phyloP scores from a whole-genome alignment of 805 yeast genomes.

The Monosporozyma aerobia region DNA sequence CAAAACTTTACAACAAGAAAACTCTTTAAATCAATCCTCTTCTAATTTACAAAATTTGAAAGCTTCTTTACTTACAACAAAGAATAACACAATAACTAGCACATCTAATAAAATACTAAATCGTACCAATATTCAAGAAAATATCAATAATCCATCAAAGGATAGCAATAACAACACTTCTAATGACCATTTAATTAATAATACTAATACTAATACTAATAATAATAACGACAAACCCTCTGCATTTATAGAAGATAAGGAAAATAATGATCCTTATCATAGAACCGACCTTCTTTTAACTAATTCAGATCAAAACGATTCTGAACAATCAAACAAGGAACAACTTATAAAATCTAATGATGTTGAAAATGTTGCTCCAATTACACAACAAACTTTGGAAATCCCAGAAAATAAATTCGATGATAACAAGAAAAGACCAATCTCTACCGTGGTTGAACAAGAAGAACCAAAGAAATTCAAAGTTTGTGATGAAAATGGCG shows the following conservation, averaged over 20 bases:
- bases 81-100: conserved; percentile 13
- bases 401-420: conserved; percentile 10
- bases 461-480: conserved; percentile 29
- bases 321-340: neutral
- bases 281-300: conserved; percentile 7
- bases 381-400: neutral
- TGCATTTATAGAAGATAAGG: conserved; percentile 16
- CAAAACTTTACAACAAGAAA: conserved; percentile 22
- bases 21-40: conserved; percentile 10
- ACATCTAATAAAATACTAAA: conserved; percentile 6
- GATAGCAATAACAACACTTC: neutral
- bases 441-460: conserved; percentile 28
- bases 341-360: conserved; percentile 2
- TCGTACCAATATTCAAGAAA: conserved; percentile 1
- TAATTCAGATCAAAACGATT: neutral
- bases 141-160: conserved; percentile 1
- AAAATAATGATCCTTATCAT: conserved; percentile 18
- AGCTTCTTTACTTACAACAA: conserved; percentile 11
- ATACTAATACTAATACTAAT: conserved; percentile 2
- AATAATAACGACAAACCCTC: neutral
- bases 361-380: neutral
- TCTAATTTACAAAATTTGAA: conserved; percentile 14
- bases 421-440: conserved; percentile 28
- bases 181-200: neutral
- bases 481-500: conserved; percentile 26